Conservation (phyloP, 2,329 filamentous ascomycete species). For the Huntiella decipiens region DNA sequence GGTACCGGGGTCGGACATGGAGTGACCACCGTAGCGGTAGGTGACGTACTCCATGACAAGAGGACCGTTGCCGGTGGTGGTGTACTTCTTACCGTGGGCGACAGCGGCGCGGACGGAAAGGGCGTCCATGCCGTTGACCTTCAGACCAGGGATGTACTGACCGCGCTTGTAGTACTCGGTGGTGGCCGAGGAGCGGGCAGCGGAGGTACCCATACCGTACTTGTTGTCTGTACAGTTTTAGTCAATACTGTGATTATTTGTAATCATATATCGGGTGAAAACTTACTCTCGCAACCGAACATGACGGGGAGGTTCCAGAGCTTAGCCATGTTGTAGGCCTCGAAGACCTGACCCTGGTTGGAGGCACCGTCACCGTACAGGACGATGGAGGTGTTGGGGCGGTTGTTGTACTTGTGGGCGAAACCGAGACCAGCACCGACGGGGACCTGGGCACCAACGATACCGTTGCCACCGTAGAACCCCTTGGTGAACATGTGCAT, state of each 20-base stretch:
- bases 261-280: not conserved
- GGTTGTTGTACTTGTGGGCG: constrained; percentile 80
- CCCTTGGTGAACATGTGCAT: constrained; percentile 99
- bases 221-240: constrained; percentile 63
- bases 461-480: constrained; percentile 98
- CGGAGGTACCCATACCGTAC: constrained; percentile 98
- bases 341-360: constrained; percentile 99
- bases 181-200: constrained; percentile 78
- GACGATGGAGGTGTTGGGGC: constrained; percentile 70
- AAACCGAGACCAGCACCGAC: constrained; percentile 94
- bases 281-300: constrained; percentile 94
- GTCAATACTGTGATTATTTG: not conserved
- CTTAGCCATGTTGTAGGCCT: constrained; percentile 99
- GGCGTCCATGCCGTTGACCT: constrained; percentile 99
- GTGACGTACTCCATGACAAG: constrained; percentile 97
- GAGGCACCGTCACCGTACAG: constrained; percentile 95
- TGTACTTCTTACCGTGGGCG: constrained; percentile 81
- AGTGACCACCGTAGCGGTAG: constrained; percentile 98
- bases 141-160: constrained; percentile 97
- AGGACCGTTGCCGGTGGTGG: constrained; percentile 66
- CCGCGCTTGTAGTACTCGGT: constrained; percentile 99
- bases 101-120: constrained; percentile 94
- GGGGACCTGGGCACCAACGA: constrained; percentile 94
- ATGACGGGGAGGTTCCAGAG: constrained; percentile 92
- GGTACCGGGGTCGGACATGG: constrained; percentile 98